phyloP scores from a whole-genome alignment of 768 basidiomycete genomes.

The Tricholoma sp. region DNA sequence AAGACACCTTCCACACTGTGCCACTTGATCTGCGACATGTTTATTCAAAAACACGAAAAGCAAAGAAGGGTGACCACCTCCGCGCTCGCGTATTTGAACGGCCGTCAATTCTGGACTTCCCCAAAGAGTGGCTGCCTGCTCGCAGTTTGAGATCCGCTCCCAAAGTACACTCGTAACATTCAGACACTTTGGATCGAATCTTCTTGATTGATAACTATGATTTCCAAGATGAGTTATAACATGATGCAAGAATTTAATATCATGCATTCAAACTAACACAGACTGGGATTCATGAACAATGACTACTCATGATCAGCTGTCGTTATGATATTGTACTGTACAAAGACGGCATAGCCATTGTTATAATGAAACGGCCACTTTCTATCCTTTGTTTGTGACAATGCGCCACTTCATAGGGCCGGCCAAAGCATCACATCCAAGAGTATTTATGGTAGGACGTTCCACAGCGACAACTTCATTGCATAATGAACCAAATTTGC shows the following conservation, averaged over 20 bases:
- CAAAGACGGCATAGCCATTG: background rate
- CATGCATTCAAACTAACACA: no score
- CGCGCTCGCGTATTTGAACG: constrained; percentile 46
- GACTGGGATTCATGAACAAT: background rate
- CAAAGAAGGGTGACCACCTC: constrained; percentile 66
- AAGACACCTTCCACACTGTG: constrained; percentile 51
- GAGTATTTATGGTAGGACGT: background rate
- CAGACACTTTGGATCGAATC: background rate
- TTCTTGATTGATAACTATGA: background rate
- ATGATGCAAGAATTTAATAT: no score
- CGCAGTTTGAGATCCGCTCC: background rate
- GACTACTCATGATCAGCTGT: no score
- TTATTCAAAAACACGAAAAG: constrained; percentile 64
- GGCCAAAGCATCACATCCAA: background rate
- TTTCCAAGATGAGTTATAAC: background rate
- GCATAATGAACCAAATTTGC: background rate
- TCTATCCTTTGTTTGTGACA: background rate
- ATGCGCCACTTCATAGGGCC: background rate
- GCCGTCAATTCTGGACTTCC: constrained; percentile 76
- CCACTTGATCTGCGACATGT: constrained; percentile 84
- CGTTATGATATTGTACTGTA: background rate
- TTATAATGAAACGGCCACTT: background rate
- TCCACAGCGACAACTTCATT: background rate
- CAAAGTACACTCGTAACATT: constrained; percentile 5
- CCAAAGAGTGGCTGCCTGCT: constrained; percentile 73